Evolutionary conservation across 305 asterid species (phyloP).

Genomic region (Galium porrigens): DNA sequence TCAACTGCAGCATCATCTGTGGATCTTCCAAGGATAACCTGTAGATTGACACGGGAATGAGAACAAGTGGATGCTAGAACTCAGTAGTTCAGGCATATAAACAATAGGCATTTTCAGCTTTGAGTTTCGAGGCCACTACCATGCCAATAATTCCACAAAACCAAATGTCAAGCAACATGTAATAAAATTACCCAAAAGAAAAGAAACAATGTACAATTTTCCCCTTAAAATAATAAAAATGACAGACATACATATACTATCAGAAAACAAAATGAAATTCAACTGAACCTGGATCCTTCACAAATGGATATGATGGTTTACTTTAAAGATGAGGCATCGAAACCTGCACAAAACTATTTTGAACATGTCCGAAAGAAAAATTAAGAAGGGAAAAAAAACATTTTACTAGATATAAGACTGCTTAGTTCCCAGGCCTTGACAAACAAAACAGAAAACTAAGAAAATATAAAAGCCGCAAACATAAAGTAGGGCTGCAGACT

Average conservation of each 20-base stretch:
- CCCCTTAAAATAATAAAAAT: background rate
- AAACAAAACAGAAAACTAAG: background rate
- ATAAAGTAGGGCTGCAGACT: background rate
- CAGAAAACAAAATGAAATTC: background rate
- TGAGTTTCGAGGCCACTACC: background rate
- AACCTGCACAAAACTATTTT: background rate
- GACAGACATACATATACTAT: background rate
- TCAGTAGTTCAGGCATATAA: background rate
- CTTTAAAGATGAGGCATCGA: background rate
- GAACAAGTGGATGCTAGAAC: background rate
- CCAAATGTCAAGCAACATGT: background rate
- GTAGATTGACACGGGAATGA: constrained; percentile 15
- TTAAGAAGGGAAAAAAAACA: background rate
- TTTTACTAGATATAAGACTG: background rate
- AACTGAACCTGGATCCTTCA: background rate
- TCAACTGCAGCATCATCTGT: constrained; percentile 78
- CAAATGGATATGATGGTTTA: background rate
- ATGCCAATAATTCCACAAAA: background rate
- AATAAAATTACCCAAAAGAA: background rate
- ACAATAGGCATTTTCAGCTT: background rate
- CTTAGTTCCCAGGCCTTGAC: too few species aligned
- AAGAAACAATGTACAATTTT: background rate
- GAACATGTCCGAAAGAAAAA: background rate
- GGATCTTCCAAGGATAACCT: constrained; percentile 91
- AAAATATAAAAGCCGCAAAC: background rate